Base-by-base conservation (phyloP, 2,329 filamentous ascomycete species). In the Alternaria conjuncta region DNA sequence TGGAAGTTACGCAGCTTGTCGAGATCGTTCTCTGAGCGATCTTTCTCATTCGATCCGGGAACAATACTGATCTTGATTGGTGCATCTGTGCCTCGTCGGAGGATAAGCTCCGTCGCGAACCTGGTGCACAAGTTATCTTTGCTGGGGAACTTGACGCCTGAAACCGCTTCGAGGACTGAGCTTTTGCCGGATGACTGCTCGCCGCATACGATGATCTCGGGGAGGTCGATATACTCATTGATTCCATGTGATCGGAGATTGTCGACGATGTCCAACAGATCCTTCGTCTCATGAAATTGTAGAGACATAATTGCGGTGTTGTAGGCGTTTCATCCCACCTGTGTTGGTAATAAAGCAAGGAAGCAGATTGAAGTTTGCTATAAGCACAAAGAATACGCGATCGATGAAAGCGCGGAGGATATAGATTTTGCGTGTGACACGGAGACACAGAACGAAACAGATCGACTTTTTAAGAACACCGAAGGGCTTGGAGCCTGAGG, bases 41-140 rank as follows among this genome's bases (percentile, higher is more conserved):
- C 47, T 12, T 56, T 44, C 26, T 66, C 57, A 1, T 30, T n/a
- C 13, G 46, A 70, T 54, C 51, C 60, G 2, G 65, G 70, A 8
- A 67, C 51, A 13, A 87, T 84, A 1, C 78, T 80, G 23, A 86
- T 82, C 6, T 79, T 78, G 21, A 86, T 74, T 2, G 70, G 77
- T 0, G 75, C 67, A 5, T 75, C 63, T 0, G 71, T 56, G 1
- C 77, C 78, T 4, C 82, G 82, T 2, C 85, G 82, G 10, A 90
- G 79, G 18, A 87, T 82, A 5, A 90, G 76, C 69, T 90, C 86
- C 0, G 87, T 90, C 0, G 88, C 84, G 64, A 90, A 90, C 2
- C 86, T 81, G 0, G 88, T 90, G 69, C 87, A 90, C 0, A 88
- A 60, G 21, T 80, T 84, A 13, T 84, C 83, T 8, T 88, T 86